Conservation (phyloP, 441 rosid species). For the Mallotus repandus region DNA sequence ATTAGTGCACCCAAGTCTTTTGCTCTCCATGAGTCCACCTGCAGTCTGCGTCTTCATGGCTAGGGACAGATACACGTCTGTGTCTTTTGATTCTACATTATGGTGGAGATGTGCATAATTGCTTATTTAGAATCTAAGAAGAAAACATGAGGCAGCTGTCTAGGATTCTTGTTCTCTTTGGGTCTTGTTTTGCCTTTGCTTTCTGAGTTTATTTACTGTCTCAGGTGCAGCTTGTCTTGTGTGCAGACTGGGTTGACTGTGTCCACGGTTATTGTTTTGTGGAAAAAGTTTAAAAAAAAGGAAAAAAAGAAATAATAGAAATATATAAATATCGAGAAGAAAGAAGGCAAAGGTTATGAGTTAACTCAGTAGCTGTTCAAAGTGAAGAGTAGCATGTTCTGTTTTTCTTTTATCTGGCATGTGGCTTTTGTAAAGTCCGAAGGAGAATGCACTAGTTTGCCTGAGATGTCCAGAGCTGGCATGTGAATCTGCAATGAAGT, state of each 20-base stretch:
- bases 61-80: conserved; percentile 25
- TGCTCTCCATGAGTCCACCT: conserved; percentile 25
- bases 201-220: conserved; percentile 17
- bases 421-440: conserved; percentile 3
- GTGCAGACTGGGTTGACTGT: conserved; percentile 6
- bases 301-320: neutral
- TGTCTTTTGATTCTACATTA: conserved; percentile 22
- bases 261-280: conserved; percentile 1
- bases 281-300: neutral
- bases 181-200: conserved; percentile 18
- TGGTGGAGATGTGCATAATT: conserved; percentile 16
- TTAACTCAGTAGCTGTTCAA: neutral
- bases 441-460: neutral
- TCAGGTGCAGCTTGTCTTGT: conserved; percentile 11
- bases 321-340: neutral
- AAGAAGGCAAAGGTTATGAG: neutral
- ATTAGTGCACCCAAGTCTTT: conserved; percentile 17
- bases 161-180: conserved; percentile 16
- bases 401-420: conserved; percentile 5
- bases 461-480: conserved; percentile 7
- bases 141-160: conserved; percentile 21
- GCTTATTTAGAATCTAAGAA: conserved; percentile 16
- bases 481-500: neutral
- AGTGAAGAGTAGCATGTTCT: neutral
- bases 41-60: conserved; percentile 37